phyloP scores from a whole-genome alignment of 805 yeast genomes.

The Myxozyma kluyveri region DNA sequence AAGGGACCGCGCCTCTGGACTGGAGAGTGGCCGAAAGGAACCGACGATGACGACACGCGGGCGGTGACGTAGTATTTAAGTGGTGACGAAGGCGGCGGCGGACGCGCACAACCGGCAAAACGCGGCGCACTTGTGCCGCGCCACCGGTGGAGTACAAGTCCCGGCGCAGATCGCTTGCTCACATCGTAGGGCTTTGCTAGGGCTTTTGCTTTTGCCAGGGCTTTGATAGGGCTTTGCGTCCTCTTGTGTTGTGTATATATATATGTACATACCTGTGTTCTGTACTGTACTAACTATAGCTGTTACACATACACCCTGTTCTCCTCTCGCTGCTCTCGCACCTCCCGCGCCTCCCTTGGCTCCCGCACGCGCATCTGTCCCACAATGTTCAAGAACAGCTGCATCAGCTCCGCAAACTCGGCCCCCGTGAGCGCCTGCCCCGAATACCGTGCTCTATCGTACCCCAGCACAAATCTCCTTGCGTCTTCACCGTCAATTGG shows the following conservation, averaged over 20 bases:
- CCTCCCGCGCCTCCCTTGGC: slow-evolving; percentile 5
- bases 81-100: no score
- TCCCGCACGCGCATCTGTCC: slow-evolving; percentile 13
- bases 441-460: slow-evolving; percentile 68
- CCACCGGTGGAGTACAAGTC: not conserved
- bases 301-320: not conserved
- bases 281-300: not conserved
- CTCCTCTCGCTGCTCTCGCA: not conserved
- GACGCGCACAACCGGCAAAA: not conserved
- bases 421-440: slow-evolving; percentile 56
- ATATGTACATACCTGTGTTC: no score
- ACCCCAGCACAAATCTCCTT: slow-evolving; percentile 47
- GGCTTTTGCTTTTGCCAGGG: no score
- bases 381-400: slow-evolving; percentile 22
- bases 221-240: no score
- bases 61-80: slow-evolving; percentile 23
- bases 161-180: no score
- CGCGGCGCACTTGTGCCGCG: slow-evolving; percentile 4
- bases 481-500: slow-evolving; percentile 30
- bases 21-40: slow-evolving; percentile 3
- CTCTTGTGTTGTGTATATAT: no score
- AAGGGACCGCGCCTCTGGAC: no score
- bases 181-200: no score
- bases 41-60: slow-evolving; percentile 21
- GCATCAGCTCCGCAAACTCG: slow-evolving; percentile 60